These are phyloP conservation scores for Evansstolkia leycettana DNA, from an alignment of 495 filamentous ascomycete genomes.

Conservation along the genomic window DNA sequence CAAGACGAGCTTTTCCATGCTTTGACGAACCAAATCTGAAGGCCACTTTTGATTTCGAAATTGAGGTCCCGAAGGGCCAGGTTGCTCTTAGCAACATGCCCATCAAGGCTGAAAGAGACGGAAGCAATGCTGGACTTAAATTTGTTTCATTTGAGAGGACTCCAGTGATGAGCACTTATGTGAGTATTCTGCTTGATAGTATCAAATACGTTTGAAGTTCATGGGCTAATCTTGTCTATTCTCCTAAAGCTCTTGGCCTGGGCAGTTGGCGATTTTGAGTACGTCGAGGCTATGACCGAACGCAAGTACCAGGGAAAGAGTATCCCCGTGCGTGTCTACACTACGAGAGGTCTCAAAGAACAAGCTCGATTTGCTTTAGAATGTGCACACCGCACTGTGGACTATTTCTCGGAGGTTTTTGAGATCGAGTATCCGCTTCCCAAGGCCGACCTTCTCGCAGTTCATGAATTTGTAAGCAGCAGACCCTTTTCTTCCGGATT, in stretches of 20 bases:
- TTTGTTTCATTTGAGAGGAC: slow-evolving; percentile 73
- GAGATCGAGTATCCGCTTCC: slow-evolving; percentile 91
- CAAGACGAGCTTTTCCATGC: slow-evolving; percentile 86
- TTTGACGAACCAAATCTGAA: slow-evolving; percentile 98
- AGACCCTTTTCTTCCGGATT: neutral
- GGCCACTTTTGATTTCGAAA: slow-evolving; percentile 83
- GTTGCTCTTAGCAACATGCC: slow-evolving; percentile 93
- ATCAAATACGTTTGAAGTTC: neutral
- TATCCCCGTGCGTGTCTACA: slow-evolving; percentile 91
- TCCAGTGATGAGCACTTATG: slow-evolving; percentile 94
- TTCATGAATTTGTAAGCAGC: slow-evolving; percentile 79
- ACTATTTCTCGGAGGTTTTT: slow-evolving; percentile 90
- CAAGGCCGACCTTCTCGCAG: slow-evolving; percentile 88
- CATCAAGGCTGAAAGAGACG: slow-evolving; percentile 50
- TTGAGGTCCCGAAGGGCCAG: slow-evolving; percentile 79
- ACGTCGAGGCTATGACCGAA: slow-evolving; percentile 79
- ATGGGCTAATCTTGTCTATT: slow-evolving; percentile 6
- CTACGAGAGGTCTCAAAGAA: slow-evolving; percentile 77
- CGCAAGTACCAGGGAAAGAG: slow-evolving; percentile 79
- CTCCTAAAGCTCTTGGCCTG: slow-evolving; percentile 63
- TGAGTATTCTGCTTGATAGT: slow-evolving; percentile 12
- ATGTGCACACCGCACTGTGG: slow-evolving; percentile 77
- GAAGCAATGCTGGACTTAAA: slow-evolving; percentile 52
- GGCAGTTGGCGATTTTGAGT: slow-evolving; percentile 95
- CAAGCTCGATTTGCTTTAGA: slow-evolving; percentile 79